Conservation (phyloP, 2,329 filamentous ascomycete genomes). For the Mycosphaerella arachidis region DNA sequence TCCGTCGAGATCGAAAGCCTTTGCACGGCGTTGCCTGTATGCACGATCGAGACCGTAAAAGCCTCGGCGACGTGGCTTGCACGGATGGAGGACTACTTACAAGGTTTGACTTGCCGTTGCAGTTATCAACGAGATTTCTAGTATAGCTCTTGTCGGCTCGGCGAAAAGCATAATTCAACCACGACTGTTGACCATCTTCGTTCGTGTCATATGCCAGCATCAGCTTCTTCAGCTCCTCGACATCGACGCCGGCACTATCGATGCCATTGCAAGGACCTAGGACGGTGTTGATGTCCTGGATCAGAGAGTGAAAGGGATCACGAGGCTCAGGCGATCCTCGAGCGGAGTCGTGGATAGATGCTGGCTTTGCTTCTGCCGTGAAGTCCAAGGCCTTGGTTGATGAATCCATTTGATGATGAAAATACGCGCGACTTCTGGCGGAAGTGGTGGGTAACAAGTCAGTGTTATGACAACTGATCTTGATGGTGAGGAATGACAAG, state of each 20-base stretch:
- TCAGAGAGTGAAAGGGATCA: slow-evolving; percentile 23
- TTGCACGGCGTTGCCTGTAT: too few relatives aligned
- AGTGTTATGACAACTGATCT: not conserved
- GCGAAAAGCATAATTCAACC: slow-evolving; percentile 67
- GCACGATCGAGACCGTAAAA: too few relatives aligned
- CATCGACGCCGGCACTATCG: slow-evolving; percentile 75
- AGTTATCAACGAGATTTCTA: slow-evolving; percentile 82
- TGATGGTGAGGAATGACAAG: not conserved
- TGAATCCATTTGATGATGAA: not conserved
- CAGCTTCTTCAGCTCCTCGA: slow-evolving; percentile 62
- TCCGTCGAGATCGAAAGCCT: too few relatives aligned
- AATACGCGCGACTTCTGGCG: not conserved
- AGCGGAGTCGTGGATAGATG: slow-evolving; percentile 27
- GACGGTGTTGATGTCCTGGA: slow-evolving; percentile 60
- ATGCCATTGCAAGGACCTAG: slow-evolving; percentile 79
- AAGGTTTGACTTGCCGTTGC: slow-evolving; percentile 75
- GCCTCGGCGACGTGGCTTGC: not conserved
- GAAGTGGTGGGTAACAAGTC: not conserved
- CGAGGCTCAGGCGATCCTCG: slow-evolving; percentile 24
- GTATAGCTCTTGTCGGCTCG: slow-evolving; percentile 69
- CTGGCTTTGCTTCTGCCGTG: slow-evolving; percentile 11
- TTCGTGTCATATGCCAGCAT: slow-evolving; percentile 72
- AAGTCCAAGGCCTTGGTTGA: not conserved
- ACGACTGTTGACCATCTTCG: slow-evolving; percentile 53
- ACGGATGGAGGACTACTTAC: slow-evolving; percentile 41